Evolutionary conservation across 768 basidiomycete genomes (phyloP), one percentile per base, ranked within the genome.

Genomic region (Amanita inopinata): DNA sequence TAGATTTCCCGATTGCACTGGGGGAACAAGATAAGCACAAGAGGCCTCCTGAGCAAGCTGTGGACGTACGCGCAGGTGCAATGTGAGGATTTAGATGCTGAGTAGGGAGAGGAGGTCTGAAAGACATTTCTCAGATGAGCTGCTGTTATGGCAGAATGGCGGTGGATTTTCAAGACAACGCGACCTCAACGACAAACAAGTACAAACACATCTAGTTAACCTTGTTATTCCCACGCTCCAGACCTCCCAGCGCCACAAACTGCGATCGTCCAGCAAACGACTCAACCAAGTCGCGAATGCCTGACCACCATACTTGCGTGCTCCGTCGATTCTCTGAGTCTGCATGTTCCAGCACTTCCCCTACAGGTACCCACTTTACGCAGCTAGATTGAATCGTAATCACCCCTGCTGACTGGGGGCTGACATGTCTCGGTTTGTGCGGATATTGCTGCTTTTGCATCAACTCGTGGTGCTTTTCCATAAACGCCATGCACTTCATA

Each of bases 251-350:
- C 38, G 59, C 67, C 47, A 72, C 49, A 54, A 87, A 61, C 54
- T 78, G 76, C 10, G 73, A 68, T 43, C 80, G 66, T 20, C 78
- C 84, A 9, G 71, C 80, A 51, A 97, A 63, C 32, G 73, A 69
- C 62, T 94, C 90, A 7, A 78, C 80, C 43, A 96, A 61, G 14
- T 71, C 67, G 56, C 77, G 82, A 40, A 81, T 62, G 9, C 63
- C 70, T 12, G 60, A 62, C 93, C 93, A 97, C 88, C 90, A 91
- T 39, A 68, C 62, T 19, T 65, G 61, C 57, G 78, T 85, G 0
- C 89, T 92, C 46, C 91, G 62, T 46, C 94, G 71, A 58, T 91
- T 79, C 67, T 75, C 78, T 83, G 94, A 88, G 62, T 99, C 93
- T 17, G 94, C 87, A 36, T 89, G 81, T 46, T 68, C 66, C 42